Percentiles rank a stretch among this genome's conserved stretches.
phyloP scores from a whole-genome alignment of 768 basidiomycete genomes.

The Auricularia sp. region DNA sequence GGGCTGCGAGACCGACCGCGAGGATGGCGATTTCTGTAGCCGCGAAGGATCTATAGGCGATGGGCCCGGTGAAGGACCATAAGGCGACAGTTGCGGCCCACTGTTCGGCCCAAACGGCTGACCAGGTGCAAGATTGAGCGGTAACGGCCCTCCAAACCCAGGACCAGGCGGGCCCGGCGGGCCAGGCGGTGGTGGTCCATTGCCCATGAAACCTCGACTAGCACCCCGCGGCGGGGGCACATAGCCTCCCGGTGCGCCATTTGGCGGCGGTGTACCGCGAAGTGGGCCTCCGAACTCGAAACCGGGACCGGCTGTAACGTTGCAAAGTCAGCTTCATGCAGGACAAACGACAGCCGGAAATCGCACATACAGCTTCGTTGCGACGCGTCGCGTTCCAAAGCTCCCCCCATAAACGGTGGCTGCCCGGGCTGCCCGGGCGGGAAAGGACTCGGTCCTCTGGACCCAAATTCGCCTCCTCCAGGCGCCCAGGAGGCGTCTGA shows the following conservation, averaged over 20 bases:
- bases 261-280: constrained; percentile 3
- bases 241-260: neutral
- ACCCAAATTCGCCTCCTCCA: neutral
- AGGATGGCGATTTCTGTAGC: constrained; percentile 6
- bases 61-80: neutral
- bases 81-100: neutral
- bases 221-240: neutral
- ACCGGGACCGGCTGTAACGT: neutral
- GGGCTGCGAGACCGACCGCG: constrained; percentile 5
- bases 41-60: neutral
- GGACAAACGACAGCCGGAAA: neutral
- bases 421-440: neutral
- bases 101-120: neutral
- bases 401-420: neutral
- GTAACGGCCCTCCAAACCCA: constrained; percentile 20
- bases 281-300: constrained; percentile 1
- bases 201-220: neutral
- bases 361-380: neutral
- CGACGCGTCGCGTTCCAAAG: neutral
- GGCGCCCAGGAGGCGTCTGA: neutral
- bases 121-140: constrained; percentile 9
- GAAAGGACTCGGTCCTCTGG: neutral
- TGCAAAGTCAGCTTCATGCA: neutral
- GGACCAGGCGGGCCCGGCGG: constrained; percentile 3
- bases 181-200: neutral